Percentiles rank a stretch among this genome's conserved stretches.
phyloP scores from a whole-genome alignment of 164 flowering plant genomes.

The Nymphaea colorata region DNA sequence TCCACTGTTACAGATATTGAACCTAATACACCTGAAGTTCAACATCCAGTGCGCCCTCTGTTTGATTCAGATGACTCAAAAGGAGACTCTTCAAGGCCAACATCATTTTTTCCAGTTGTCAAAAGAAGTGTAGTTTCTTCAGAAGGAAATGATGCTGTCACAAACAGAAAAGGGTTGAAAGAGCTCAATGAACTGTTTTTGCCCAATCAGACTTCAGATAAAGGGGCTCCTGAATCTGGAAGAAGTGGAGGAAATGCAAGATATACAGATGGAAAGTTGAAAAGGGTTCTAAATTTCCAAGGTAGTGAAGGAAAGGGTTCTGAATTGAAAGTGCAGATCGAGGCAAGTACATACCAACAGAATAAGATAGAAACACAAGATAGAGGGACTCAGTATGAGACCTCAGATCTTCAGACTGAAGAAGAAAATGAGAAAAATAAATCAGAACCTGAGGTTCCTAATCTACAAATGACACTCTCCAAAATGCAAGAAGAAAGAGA shows the following conservation, averaged over 20 bases:
- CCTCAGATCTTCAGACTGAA: slow-evolving; percentile 5
- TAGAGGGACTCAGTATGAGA: not conserved
- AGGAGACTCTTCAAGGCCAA: slow-evolving; percentile 26
- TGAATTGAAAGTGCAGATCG: not conserved
- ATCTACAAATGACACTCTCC: slow-evolving; percentile 32
- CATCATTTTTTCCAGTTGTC: slow-evolving; percentile 20
- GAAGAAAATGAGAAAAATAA: slow-evolving; percentile 21
- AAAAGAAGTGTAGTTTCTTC: slow-evolving; percentile 41
- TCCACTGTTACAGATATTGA: slow-evolving; percentile 31
- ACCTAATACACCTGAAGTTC: slow-evolving; percentile 45
- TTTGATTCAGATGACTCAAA: slow-evolving; percentile 41
- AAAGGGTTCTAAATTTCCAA: slow-evolving; percentile 15
- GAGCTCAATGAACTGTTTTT: slow-evolving; percentile 44
- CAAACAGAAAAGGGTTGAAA: slow-evolving; percentile 37
- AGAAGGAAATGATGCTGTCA: slow-evolving; percentile 23
- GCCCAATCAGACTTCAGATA: not conserved
- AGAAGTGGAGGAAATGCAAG: slow-evolving; percentile 12
- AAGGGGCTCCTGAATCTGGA: slow-evolving; percentile 8
- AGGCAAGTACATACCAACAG: slow-evolving; percentile 4
- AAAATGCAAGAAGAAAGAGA: slow-evolving; percentile 47
- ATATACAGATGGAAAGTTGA: slow-evolving; percentile 18
- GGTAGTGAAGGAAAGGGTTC: slow-evolving; percentile 9
- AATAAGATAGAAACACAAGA: slow-evolving; percentile 16
- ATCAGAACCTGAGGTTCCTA: slow-evolving; percentile 33
- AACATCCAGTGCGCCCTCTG: slow-evolving; percentile 22